Conservation (phyloP, 1,284 basidiomycete species). For the Ganoderma meredithae region DNA sequence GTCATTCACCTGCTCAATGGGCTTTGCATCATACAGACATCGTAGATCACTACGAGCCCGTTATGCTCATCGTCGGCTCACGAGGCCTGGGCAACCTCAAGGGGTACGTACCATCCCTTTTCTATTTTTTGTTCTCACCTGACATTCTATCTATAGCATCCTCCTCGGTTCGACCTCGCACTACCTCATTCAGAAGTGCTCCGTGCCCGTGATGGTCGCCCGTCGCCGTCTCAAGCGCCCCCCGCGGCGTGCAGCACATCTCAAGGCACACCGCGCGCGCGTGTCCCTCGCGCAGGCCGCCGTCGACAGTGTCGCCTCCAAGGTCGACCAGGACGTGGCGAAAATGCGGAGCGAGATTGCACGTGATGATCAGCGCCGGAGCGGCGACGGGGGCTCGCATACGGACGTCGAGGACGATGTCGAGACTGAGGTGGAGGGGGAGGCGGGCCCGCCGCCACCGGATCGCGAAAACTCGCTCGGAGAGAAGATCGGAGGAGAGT, state of each 20-base stretch:
- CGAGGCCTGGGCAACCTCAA: constrained; percentile 91
- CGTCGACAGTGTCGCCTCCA: constrained; percentile 81
- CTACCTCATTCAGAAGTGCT: constrained; percentile 91
- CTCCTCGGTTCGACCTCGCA: constrained; percentile 97
- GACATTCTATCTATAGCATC: constrained; percentile 62
- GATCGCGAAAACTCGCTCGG: constrained; percentile 19
- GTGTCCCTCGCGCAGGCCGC: constrained; percentile 83
- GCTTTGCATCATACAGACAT: constrained; percentile 63
- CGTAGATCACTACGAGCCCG: constrained; percentile 90
- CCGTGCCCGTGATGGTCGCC: constrained; percentile 75
- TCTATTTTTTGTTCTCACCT: not conserved
- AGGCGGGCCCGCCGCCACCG: constrained; percentile 8
- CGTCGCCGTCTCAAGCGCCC: constrained; percentile 63
- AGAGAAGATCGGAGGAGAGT: constrained; percentile 21
- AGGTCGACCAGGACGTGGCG: constrained; percentile 77
- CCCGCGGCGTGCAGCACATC: constrained; percentile 47
- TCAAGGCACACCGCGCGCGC: constrained; percentile 57
- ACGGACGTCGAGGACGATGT: constrained; percentile 33
- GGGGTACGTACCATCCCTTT: constrained; percentile 62
- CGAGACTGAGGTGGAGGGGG: constrained; percentile 27
- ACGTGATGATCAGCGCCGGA: constrained; percentile 55
- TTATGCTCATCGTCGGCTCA: constrained; percentile 95
- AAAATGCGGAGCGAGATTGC: constrained; percentile 75
- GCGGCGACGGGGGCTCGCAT: constrained; percentile 29
- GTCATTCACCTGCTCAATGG: not conserved